Base-by-base conservation (phyloP, 176 grass and related monocot genomes). In the Aechmea fasciata region DNA sequence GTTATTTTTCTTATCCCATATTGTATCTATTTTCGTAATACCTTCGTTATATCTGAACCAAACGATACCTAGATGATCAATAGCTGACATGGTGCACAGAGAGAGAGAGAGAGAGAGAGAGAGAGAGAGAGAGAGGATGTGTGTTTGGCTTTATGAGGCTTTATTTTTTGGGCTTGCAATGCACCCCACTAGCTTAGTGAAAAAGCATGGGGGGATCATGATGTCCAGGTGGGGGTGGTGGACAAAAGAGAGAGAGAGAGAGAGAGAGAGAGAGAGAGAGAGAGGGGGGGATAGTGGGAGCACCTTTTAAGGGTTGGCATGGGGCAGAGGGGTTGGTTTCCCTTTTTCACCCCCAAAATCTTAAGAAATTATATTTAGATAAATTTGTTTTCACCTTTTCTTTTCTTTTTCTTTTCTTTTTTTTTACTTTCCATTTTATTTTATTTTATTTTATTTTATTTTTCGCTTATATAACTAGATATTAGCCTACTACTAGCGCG, bases 231-330 rank as follows among this genome's bases (percentile, higher is more conserved):
- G 26, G 24, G 24, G 41, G 10, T 10, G 29, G 33, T 67, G 20
- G 55, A 61, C 90, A 81, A 86, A 92, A 93, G 22, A 23, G 22
- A 23, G 22, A 23, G 22, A 23, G 22, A 23, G 22, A 23, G 22
- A 23, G 22, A 70, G 57, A 53, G 15, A 14, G 64, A 52, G 71
- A 57, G 71, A 73, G 33, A 68, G 53, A 48, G 15, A 13, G 66
- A 53, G 72, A 52, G 72, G 75, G 55, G 61, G 65, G 24, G 66
- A 70, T 82, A 90, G 87, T 94, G 90, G 95, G 95, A 90, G 81
- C 90, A 86, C 74, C 90, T 94, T 99, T 99, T 99, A 59, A 88
- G 77, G 81, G 65, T 13, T 73, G 69, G 79, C 53, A 19, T 66
- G 64, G 63, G 41, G 62, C 77, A 68, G 71, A 71, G 77, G 77